A percentile compares a stretch with the other conserved stretches of the same genome.
Evolutionary conservation across 257 asterid species (phyloP).

Genomic region (Petunia secreta): DNA sequence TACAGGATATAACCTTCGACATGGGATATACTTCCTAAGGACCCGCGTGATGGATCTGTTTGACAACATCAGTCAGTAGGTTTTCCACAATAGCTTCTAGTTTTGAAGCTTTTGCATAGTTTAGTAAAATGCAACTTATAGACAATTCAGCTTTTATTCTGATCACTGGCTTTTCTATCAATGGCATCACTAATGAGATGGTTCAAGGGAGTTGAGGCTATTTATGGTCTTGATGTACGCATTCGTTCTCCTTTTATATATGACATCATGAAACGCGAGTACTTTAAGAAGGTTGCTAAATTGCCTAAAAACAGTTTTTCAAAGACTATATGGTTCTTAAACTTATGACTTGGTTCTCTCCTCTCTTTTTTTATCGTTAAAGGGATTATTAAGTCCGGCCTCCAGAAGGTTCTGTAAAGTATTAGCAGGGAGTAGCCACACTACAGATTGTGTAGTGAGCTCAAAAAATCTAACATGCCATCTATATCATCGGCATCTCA

Average conservation of each 20-base stretch:
- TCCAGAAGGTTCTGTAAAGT: too few relatives aligned
- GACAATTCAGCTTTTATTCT: neutral
- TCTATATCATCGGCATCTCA: neutral
- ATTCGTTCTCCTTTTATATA: neutral
- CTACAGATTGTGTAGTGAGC: too few relatives aligned
- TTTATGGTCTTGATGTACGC: neutral
- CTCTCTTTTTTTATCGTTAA: too few relatives aligned
- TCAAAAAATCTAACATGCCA: too few relatives aligned
- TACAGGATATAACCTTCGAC: neutral
- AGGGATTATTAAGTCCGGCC: too few relatives aligned
- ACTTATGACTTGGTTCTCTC: neutral
- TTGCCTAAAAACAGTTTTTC: neutral
- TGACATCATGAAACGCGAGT: neutral
- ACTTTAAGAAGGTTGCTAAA: neutral
- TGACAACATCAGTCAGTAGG: neutral
- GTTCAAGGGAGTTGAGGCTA: conserved; percentile 4
- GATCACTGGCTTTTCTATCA: neutral
- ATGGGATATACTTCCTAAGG: neutral
- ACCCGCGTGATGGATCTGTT: neutral
- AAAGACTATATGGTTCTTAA: neutral
- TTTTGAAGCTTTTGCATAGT: conserved; percentile 5
- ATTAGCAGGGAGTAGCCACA: too few relatives aligned
- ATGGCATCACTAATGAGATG: neutral
- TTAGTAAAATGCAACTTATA: neutral
- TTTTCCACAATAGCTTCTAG: conserved; percentile 5